Percentiles rank a stretch among this genome's conserved stretches.
phyloP scores from a whole-genome alignment of 106 monocot genomes.

The Triglochin maritima region DNA sequence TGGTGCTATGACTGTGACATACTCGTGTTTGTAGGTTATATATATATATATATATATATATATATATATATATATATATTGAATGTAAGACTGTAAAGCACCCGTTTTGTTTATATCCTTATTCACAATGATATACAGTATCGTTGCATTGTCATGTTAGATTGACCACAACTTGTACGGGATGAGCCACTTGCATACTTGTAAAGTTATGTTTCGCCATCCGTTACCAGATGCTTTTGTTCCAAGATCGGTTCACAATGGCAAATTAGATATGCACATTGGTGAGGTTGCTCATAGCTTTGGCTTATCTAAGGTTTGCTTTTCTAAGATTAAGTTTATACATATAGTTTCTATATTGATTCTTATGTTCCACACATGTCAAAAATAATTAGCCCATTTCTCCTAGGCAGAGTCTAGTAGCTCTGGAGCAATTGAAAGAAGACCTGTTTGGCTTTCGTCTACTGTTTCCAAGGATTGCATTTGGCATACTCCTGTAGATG shows the following conservation, averaged over 20 bases:
- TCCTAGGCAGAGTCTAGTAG: conserved; percentile 41
- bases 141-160: conserved; percentile 13
- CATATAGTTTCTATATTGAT: not conserved
- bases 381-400: not conserved
- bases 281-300: conserved; percentile 10
- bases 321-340: not conserved
- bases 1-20: too few species aligned
- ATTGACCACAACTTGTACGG: conserved; percentile 93
- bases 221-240: conserved; percentile 40
- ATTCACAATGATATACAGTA: not conserved
- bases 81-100: too few species aligned
- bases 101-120: not conserved
- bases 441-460: conserved; percentile 53
- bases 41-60: too few species aligned
- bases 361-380: not conserved
- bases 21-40: too few species aligned
- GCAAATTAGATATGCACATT: conserved; percentile 2
- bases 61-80: too few species aligned
- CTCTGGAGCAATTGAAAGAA: conserved; percentile 16
- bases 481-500: conserved; percentile 24
- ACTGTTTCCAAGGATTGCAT: conserved; percentile 38
- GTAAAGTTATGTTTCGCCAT: conserved; percentile 64
- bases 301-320: conserved; percentile 14
- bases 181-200: conserved; percentile 75
- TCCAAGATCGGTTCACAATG: conserved; percentile 11